phyloP scores from a whole-genome alignment of 768 basidiomycete genomes.

The Leccinum pellstonianum region DNA sequence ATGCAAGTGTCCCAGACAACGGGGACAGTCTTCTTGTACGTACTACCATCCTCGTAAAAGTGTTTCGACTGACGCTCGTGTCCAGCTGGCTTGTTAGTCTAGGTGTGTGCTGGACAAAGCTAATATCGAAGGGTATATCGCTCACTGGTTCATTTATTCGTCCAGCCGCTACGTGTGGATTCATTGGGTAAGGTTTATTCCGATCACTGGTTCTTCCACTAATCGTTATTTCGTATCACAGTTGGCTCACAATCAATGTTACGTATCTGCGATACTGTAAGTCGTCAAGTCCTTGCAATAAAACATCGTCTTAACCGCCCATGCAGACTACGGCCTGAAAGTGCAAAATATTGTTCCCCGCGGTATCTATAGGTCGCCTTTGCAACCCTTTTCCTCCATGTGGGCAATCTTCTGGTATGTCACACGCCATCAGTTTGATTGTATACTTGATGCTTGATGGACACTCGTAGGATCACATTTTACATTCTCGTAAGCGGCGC shows the following conservation, averaged over 20 bases:
- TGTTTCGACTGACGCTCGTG: slow-evolving; percentile 22
- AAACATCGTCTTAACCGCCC: slow-evolving; percentile 34
- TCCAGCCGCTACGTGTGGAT: slow-evolving; percentile 57
- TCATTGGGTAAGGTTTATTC: slow-evolving; percentile 37
- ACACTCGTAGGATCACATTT: slow-evolving; percentile 31
- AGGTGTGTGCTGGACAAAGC: slow-evolving; percentile 26
- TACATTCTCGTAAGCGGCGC: slow-evolving; percentile 60
- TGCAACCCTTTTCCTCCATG: slow-evolving; percentile 68
- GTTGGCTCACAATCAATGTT: slow-evolving; percentile 67
- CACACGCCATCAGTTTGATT: slow-evolving; percentile 21
- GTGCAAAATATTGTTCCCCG: slow-evolving; percentile 52
- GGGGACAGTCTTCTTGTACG: slow-evolving; percentile 36
- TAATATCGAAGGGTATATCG: neutral
- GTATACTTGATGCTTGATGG: neutral
- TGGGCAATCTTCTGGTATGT: slow-evolving; percentile 73
- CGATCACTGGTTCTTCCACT: slow-evolving; percentile 30
- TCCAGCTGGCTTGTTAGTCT: slow-evolving; percentile 71
- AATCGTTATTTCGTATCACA: slow-evolving; percentile 42
- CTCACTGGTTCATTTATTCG: neutral
- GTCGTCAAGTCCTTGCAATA: slow-evolving; percentile 22
- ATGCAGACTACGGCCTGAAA: slow-evolving; percentile 16
- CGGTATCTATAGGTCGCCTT: slow-evolving; percentile 57
- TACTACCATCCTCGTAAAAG: neutral
- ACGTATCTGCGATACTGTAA: slow-evolving; percentile 72
- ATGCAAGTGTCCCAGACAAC: slow-evolving; percentile 60